These are phyloP conservation scores for Lipomyces lipofer DNA, from an alignment of 805 yeast genomes.

Conservation along the genomic window DNA sequence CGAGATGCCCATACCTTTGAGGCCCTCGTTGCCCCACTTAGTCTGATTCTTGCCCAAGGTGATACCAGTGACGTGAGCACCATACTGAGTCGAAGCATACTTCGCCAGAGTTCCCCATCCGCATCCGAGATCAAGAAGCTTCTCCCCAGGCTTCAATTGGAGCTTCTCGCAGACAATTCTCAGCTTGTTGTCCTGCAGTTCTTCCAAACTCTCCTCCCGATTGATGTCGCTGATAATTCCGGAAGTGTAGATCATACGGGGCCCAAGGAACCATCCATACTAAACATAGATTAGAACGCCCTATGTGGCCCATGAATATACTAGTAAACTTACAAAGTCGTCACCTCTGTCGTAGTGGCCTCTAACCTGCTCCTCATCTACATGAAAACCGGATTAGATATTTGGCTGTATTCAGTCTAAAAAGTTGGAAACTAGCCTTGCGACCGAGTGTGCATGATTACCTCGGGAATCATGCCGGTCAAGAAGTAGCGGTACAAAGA, in stretches of 20 bases:
- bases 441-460: conserved; percentile 84
- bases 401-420: neutral
- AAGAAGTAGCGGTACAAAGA: conserved; percentile 76
- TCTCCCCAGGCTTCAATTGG: conserved; percentile 69
- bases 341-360: conserved; percentile 96
- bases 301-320: neutral
- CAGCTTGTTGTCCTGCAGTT: conserved; percentile 84
- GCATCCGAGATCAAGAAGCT: conserved; percentile 82
- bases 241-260: conserved; percentile 90
- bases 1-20: conserved; percentile 67
- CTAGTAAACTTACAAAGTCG: conserved; percentile 68
- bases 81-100: conserved; percentile 76
- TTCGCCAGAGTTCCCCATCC: conserved; percentile 96
- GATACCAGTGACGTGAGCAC: conserved; percentile 85
- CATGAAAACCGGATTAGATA: neutral
- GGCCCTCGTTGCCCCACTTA: conserved; percentile 76
- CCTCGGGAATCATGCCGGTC: conserved; percentile 89
- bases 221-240: conserved; percentile 76
- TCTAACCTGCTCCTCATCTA: conserved; percentile 91
- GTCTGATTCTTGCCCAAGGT: conserved; percentile 91
- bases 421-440: conserved; percentile 44
- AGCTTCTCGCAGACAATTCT: conserved; percentile 86
- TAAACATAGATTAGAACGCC: neutral
- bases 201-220: conserved; percentile 65
- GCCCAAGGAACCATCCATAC: conserved; percentile 92